phyloP scores from a whole-genome alignment of 371 early-diverging fungal species.

The Mortierella sp. region DNA sequence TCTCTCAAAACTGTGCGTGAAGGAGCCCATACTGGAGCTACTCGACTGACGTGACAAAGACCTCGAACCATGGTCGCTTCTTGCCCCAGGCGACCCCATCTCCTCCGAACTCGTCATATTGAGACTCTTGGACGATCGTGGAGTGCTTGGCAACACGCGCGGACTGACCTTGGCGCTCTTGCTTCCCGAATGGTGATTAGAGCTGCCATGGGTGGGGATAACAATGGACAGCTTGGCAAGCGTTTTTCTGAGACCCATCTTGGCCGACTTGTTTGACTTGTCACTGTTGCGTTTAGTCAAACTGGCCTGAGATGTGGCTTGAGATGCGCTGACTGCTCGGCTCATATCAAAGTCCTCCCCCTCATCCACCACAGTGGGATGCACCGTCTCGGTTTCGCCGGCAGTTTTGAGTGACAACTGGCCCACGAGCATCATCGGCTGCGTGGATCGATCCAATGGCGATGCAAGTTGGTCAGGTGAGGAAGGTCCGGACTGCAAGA shows the following conservation, averaged over 20 bases:
- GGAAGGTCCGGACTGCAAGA: background rate
- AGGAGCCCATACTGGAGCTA: constrained; percentile 36
- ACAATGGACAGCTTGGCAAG: constrained; percentile 49
- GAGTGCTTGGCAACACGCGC: constrained; percentile 7
- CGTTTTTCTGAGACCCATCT: constrained; percentile 43
- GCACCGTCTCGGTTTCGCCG: background rate
- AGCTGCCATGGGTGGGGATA: constrained; percentile 29
- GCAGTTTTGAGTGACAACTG: background rate
- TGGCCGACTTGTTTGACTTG: constrained; percentile 19
- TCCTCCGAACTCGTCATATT: constrained; percentile 25
- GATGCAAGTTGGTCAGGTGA: background rate
- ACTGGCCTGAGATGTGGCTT: background rate
- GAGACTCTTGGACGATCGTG: constrained; percentile 27
- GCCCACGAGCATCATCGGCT: constrained; percentile 1
- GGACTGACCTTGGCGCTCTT: constrained; percentile 26
- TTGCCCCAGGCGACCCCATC: constrained; percentile 12
- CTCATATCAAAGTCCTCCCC: constrained; percentile 33
- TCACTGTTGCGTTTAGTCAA: constrained; percentile 21
- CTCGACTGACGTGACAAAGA: constrained; percentile 42
- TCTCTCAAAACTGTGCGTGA: constrained; percentile 19
- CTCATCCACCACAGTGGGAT: background rate
- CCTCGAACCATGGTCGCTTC: constrained; percentile 11
- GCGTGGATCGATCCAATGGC: constrained; percentile 17
- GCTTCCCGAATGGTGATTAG: background rate
- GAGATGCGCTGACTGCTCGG: constrained; percentile 17